A percentile compares a stretch with the other conserved stretches of the same genome.
Evolutionary conservation across 176 grass and related monocot genomes (phyloP).

Genomic region (Poa pratensis): DNA sequence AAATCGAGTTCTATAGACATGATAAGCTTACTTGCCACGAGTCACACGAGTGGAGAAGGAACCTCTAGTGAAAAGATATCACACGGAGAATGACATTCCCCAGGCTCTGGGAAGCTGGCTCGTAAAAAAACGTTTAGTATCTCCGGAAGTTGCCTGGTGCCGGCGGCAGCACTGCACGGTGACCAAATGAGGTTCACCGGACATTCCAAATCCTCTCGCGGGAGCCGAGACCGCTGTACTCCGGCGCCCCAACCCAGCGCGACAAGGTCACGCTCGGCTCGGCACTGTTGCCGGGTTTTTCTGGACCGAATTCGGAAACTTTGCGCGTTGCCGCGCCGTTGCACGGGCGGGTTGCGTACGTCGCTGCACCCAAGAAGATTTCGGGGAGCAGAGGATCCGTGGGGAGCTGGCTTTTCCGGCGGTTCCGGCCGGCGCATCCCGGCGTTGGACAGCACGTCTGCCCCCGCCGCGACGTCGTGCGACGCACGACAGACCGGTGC

Average conservation of each 20-base stretch:
- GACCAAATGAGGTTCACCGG: background rate
- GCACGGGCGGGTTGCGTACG: constrained; percentile 11
- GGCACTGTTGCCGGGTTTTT: constrained; percentile 25
- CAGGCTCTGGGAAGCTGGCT: background rate
- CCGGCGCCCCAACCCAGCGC: background rate
- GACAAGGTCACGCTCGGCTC: background rate
- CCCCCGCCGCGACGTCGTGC: background rate
- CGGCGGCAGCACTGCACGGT: background rate
- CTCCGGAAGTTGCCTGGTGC: constrained; percentile 24
- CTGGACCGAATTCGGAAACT: background rate
- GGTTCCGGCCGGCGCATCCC: constrained; percentile 15
- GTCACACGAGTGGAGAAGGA: background rate
- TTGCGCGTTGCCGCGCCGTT: constrained; percentile 7
- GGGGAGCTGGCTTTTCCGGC: background rate
- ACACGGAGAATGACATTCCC: constrained; percentile 44
- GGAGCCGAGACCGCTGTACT: constrained; percentile 25
- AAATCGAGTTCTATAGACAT: too few relatives aligned
- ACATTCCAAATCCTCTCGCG: constrained; percentile 42
- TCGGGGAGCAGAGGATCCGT: constrained; percentile 41
- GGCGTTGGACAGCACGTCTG: constrained; percentile 27
- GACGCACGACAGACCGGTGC: background rate
- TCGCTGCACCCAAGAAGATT: background rate
- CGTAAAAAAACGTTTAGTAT: constrained; percentile 22
- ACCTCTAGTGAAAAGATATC: background rate
- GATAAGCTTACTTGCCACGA: background rate